Conservation (phyloP, 495 filamentous ascomycete genomes). For the Aspergillus bertholletiae region DNA sequence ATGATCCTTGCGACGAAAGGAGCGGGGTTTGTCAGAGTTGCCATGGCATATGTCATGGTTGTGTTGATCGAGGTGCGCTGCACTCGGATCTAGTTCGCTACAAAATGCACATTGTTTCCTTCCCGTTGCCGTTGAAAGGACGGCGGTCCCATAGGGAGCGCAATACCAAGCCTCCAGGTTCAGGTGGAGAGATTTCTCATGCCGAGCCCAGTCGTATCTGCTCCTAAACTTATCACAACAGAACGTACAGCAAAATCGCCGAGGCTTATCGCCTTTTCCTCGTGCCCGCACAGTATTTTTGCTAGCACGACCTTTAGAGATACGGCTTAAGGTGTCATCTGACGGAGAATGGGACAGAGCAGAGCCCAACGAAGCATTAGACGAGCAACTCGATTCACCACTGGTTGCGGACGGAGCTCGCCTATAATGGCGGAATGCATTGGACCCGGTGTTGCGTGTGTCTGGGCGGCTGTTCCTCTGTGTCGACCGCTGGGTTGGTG, state of each 20-base stretch:
- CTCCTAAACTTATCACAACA: slow-evolving; percentile 75
- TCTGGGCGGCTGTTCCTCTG: neutral
- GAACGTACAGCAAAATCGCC: slow-evolving; percentile 59
- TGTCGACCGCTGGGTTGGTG: slow-evolving; percentile 9
- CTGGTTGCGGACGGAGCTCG: slow-evolving; percentile 55
- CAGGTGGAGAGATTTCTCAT: slow-evolving; percentile 76
- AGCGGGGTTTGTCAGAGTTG: slow-evolving; percentile 56
- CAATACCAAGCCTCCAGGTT: slow-evolving; percentile 74
- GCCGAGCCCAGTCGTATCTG: slow-evolving; percentile 78
- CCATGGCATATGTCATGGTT: slow-evolving; percentile 63
- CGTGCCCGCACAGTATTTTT: slow-evolving; percentile 44
- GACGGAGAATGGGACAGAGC: slow-evolving; percentile 26
- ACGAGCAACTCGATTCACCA: slow-evolving; percentile 25
- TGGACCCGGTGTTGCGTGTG: slow-evolving; percentile 15
- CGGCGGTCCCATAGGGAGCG: slow-evolving; percentile 51
- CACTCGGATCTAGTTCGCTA: slow-evolving; percentile 10
- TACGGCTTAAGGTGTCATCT: slow-evolving; percentile 16
- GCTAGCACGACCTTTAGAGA: neutral
- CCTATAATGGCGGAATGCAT: slow-evolving; percentile 54
- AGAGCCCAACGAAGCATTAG: slow-evolving; percentile 11
- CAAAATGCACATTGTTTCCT: slow-evolving; percentile 31
- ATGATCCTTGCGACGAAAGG: slow-evolving; percentile 78
- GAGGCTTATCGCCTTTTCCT: slow-evolving; percentile 44
- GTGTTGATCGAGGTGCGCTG: slow-evolving; percentile 29
- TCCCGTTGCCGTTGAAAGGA: slow-evolving; percentile 46